phyloP scores from a whole-genome alignment of 2,329 filamentous ascomycete genomes.

The Apiospora koreana region DNA sequence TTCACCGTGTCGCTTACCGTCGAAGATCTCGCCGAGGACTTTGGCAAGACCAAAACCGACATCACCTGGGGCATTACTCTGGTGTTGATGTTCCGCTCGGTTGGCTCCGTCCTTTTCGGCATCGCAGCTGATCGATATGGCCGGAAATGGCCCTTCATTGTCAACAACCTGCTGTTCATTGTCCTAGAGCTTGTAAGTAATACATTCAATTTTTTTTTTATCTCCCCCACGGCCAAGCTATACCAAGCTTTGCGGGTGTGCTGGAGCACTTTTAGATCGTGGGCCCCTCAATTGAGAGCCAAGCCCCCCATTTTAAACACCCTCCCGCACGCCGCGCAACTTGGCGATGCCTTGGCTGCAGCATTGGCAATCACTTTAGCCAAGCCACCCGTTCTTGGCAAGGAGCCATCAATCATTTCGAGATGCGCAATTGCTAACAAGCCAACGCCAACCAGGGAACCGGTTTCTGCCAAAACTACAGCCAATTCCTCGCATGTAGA shows the following conservation, averaged over 20 bases:
- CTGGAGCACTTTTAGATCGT: not conserved
- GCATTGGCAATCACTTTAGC: constrained; percentile 6
- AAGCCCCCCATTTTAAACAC: constrained; percentile 13
- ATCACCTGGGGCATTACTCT: constrained; percentile 67
- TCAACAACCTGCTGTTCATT: constrained; percentile 75
- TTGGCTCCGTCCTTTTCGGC: constrained; percentile 56
- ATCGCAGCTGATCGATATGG: constrained; percentile 58
- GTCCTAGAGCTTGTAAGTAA: constrained; percentile 65
- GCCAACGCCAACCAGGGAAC: constrained; percentile 47
- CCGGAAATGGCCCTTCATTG: constrained; percentile 71
- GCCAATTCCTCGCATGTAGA: constrained; percentile 73
- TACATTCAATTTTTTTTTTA: not conserved
- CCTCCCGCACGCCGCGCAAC: constrained; percentile 17
- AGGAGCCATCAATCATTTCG: not conserved
- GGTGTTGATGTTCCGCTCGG: constrained; percentile 61
- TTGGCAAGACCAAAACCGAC: constrained; percentile 54
- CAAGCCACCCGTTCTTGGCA: not conserved
- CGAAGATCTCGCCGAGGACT: constrained; percentile 52
- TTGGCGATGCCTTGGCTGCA: constrained; percentile 30
- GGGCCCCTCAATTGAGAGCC: not conserved
- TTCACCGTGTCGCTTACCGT: constrained; percentile 65
- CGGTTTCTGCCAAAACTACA: constrained; percentile 68
- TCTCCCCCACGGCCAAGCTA: not conserved
- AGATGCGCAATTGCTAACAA: not conserved
- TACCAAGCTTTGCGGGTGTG: constrained; percentile 8